Evolutionary conservation across 108 stramenopile species (phyloP).

Genomic region (Cyclotella atomus): DNA sequence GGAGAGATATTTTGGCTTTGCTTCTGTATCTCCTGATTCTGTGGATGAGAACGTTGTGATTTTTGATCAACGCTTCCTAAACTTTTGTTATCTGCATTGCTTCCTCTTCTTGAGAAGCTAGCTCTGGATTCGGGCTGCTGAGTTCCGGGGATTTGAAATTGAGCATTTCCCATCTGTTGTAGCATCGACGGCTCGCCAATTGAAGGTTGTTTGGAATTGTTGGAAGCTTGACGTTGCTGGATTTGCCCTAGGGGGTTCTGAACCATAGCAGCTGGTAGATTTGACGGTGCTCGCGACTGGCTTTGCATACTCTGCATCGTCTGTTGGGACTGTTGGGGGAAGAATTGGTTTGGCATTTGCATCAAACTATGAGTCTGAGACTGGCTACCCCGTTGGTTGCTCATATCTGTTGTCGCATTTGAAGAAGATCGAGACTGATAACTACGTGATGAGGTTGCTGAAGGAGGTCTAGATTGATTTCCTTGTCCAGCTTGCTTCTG

Average conservation of each 20-base stretch:
- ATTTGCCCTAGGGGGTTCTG: too few relatives aligned
- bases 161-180: not conserved
- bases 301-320: not conserved
- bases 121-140: not conserved
- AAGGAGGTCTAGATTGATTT: constrained; percentile 1
- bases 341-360: constrained; percentile 1
- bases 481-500: too few relatives aligned
- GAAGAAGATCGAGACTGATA: constrained; percentile 5
- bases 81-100: too few relatives aligned
- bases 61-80: too few relatives aligned
- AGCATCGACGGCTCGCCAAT: not conserved
- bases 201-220: too few relatives aligned
- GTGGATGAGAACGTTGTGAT: too few relatives aligned
- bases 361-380: not conserved
- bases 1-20: not conserved
- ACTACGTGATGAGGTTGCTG: not conserved
- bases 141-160: not conserved
- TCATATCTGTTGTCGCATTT: not conserved
- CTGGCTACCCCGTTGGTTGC: not conserved
- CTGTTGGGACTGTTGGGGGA: not conserved
- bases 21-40: not conserved
- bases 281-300: not conserved
- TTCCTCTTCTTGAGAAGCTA: not conserved
- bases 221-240: too few relatives aligned
- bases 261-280: too few relatives aligned